Conservation (phyloP, 208 protist genomes). For the Leishmania tropica region DNA sequence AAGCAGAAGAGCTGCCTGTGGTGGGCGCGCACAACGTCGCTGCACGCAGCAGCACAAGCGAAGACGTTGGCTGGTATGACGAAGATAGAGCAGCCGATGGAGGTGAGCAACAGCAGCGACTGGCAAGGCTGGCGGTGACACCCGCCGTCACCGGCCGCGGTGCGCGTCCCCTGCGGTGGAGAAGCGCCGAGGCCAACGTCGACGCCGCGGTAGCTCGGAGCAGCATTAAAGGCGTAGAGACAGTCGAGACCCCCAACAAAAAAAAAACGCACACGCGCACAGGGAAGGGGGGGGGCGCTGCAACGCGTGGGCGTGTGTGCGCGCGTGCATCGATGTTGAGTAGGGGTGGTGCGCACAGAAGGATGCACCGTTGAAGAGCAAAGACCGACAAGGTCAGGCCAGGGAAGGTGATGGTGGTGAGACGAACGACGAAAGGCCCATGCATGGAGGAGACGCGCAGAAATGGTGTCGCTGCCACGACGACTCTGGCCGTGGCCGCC, state of each 20-base stretch:
- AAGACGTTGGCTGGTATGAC: not conserved
- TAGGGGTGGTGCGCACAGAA: not conserved
- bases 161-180: not conserved
- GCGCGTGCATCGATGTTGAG: not conserved
- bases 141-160: not conserved
- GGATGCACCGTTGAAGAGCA: not conserved
- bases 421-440: not conserved
- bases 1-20: slow-evolving; percentile 3
- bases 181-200: not conserved
- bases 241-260: not conserved
- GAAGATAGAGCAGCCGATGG: slow-evolving; percentile 1
- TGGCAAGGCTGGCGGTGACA: not conserved
- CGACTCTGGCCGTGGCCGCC: too few relatives aligned
- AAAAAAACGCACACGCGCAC: too few relatives aligned
- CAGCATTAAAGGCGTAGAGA: slow-evolving; percentile 1
- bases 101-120: slow-evolving; percentile 1
- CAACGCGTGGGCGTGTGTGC: not conserved
- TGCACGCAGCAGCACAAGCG: slow-evolving; percentile 1
- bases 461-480: not conserved
- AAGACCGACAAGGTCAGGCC: not conserved
- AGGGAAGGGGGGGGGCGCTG: not conserved
- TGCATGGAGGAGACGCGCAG: not conserved
- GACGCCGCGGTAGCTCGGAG: not conserved
- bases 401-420: not conserved
- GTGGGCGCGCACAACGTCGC: not conserved